phyloP scores from a whole-genome alignment of 169 alveolate species.

The Perkinsus olseni region DNA sequence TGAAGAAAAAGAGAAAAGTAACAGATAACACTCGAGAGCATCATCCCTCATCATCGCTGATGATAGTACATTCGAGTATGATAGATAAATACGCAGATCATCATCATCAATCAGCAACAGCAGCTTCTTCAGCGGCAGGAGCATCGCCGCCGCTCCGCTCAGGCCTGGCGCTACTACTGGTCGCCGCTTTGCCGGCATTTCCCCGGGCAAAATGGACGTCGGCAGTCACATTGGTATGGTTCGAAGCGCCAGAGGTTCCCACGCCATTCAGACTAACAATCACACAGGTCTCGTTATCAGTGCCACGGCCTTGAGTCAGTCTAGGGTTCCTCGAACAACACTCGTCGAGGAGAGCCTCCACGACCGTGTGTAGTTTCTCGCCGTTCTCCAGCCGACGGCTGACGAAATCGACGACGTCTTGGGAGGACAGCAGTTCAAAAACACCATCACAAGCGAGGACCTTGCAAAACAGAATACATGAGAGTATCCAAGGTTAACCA shows the following conservation, averaged over 20 bases:
- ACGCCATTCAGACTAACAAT: constrained; percentile 39
- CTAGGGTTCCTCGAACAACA: constrained; percentile 75
- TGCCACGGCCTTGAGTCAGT: constrained; percentile 77
- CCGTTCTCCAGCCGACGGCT: constrained; percentile 31
- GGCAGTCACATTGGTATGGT: neutral
- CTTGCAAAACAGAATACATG: neutral
- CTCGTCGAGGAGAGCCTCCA: constrained; percentile 73
- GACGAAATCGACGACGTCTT: constrained; percentile 78
- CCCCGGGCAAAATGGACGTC: neutral
- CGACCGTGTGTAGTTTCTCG: constrained; percentile 42
- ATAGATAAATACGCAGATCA: no score
- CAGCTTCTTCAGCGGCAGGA: neutral
- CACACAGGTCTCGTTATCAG: constrained; percentile 88
- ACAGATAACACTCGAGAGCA: neutral
- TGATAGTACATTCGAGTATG: no score
- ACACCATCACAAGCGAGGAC: constrained; percentile 93
- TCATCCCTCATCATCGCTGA: no score
- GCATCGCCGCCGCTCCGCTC: neutral
- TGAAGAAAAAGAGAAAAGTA: neutral
- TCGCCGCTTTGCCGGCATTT: neutral
- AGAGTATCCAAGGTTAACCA: neutral
- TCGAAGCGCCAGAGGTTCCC: neutral
- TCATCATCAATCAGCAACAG: no score
- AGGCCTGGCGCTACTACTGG: neutral
- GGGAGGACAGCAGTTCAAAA: constrained; percentile 88